Base-by-base conservation (phyloP, 345 rosid species). In the Sisymbrium irio region DNA sequence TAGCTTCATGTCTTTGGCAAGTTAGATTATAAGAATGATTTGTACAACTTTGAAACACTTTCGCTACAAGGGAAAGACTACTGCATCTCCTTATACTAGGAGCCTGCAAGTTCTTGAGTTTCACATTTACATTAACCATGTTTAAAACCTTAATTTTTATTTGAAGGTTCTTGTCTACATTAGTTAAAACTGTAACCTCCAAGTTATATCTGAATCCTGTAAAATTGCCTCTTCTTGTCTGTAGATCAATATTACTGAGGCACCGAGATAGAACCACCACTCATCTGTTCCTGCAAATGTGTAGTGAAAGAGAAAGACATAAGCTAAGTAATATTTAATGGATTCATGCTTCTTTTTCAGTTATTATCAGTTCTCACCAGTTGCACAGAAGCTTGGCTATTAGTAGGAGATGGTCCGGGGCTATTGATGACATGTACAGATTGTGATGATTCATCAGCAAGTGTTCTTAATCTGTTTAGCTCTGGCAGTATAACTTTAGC, bases 401-500 rank as follows among this genome's bases (percentile, higher is more conserved):
- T 30, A 36, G 4, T 32, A 28, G 85, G 75, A 9, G 88, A 77
- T 27, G 66, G 55, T 33, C 46, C 47, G 28, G 72, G 61, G 50
- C 77, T 80, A 11, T 74, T 65, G 4, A 9, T 14, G 14, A 49
- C 33, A 7, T 47, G 3, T 1, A 69, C 25, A 37, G 76, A 71
- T 12, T 73, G 30, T 71, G 80, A 32, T 19, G 73, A 59, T 36
- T 85, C 90, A 36, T 93, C 98, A 0, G 93, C 96, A 25, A 90
- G 73, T 6, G 78, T 70, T 82, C 93, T 85, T 72, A 90, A 78
- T 79, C 86, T 84, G 65, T 93, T 82, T 2, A 93, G 88, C 70
- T 76, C 83, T 0, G 92, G 93, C 77, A 93, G 62, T 28, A 93
- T 74, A 27, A 82, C 88, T 72, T 80, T 88, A 39, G 84, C 93